Evolutionary conservation across 2,329 filamentous ascomycete genomes (phyloP), one percentile per base, ranked within the genome.

Genomic region (Aspergillus udagawae): DNA sequence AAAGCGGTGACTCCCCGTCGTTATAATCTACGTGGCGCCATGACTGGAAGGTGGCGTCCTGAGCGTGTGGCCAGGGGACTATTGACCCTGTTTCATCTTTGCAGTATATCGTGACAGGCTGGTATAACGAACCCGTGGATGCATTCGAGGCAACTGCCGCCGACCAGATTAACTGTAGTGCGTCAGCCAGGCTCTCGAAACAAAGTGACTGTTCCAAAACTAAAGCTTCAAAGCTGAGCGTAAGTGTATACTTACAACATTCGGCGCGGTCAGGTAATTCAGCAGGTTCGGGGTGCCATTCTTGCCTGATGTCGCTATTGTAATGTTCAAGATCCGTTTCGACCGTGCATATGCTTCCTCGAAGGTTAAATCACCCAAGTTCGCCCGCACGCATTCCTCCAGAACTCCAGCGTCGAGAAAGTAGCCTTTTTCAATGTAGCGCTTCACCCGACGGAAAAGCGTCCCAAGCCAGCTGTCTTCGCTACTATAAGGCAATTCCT

Each of bases 251-350:
- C 88, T 63, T 82, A 92, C 89, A 67, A 97, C 92, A 69, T 97
- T 93, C 3, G 93, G 93, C 2, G 93, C 90, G 1, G 92, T 97
- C 52, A 97, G 81, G 70, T 97, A 94, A 73, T 97, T 97, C 35
- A 97, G 82, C 32, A 97, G 77, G 49, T 89, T 92, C 1, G 92
- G 92, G 1, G 93, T 86, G 35, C 90, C 91, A 14, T 85, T 86
- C 60, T 87, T 85, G 5, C 85, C 86, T 23, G 86, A 86, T 1
- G 89, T 90, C 0, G 90, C 89, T 23, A 97, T 87, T 0, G 92
- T 96, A 62, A 97, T 97, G 70, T 97, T 97, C 64, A 97, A 78
- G 3, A 96, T 86, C 52, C 91, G 82, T 69, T 94, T 94, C 42
- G 91, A 96, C 60, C 86, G 85, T 52, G 87, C 84, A 68, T 92